Percentiles rank a stretch among this genome's conserved stretches.
These are phyloP conservation scores for Annona cherimola DNA, from an alignment of 164 flowering plant genomes.

Conservation along the genomic window DNA sequence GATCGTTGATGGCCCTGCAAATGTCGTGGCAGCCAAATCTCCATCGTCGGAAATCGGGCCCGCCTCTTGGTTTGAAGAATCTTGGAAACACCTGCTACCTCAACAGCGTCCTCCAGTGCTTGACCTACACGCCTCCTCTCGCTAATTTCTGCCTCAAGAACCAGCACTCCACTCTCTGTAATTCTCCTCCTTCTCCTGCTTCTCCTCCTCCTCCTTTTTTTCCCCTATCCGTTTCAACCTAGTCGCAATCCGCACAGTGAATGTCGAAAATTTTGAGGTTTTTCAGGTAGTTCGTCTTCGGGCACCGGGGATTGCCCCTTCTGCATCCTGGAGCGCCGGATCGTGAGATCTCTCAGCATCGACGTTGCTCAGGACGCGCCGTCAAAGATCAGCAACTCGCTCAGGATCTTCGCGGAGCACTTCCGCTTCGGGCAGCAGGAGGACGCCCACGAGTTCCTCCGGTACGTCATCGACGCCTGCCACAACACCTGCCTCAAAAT, in stretches of 20 bases:
- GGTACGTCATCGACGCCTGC: conserved; percentile 90
- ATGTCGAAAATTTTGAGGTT: not conserved
- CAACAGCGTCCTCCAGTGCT: conserved; percentile 96
- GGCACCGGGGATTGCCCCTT: conserved; percentile 65
- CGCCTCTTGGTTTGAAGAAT: conserved; percentile 80
- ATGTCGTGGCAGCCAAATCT: conserved; percentile 75
- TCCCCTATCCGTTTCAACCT: not conserved
- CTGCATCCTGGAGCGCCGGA: conserved; percentile 73
- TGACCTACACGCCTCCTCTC: conserved; percentile 96
- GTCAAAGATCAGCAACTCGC: conserved; percentile 54
- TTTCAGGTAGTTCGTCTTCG: conserved; percentile 40
- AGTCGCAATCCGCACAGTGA: not conserved
- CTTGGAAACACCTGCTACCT: conserved; percentile 93
- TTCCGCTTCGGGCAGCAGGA: conserved; percentile 78
- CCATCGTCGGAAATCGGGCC: conserved; percentile 29
- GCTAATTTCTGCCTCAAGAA: conserved; percentile 76
- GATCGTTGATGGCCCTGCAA: conserved; percentile 61
- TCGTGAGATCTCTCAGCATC: conserved; percentile 55
- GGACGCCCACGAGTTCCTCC: conserved; percentile 96
- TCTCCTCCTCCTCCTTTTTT: not conserved
- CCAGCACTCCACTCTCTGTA: conserved; percentile 63
- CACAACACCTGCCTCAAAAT: conserved; percentile 66
- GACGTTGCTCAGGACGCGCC: conserved; percentile 62
- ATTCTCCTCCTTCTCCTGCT: not conserved
- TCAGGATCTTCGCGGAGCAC: conserved; percentile 62